Percentiles rank a stretch among this genome's conserved stretches.
Evolutionary conservation across 1,139 yeast species (phyloP).

Genomic region (Protomyces lactucae-debilis): DNA sequence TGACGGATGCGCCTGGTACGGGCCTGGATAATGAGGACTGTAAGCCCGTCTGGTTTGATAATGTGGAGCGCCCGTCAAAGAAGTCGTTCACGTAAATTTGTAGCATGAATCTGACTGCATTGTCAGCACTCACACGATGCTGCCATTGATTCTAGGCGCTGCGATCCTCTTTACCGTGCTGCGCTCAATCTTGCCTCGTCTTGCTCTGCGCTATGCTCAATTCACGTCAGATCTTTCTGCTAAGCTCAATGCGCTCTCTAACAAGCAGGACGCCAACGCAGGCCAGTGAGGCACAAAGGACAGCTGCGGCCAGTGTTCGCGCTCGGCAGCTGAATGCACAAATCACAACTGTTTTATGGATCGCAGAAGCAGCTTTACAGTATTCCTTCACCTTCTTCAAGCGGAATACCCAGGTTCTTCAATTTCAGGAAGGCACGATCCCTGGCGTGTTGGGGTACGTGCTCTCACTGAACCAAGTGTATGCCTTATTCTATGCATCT

Average conservation of each 20-base stretch:
- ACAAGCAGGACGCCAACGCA: not conserved
- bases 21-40: slow-evolving; percentile 26
- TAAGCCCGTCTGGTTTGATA: slow-evolving; percentile 21
- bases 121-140: not conserved
- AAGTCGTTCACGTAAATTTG: not conserved
- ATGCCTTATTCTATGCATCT: not conserved
- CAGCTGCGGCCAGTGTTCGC: not conserved
- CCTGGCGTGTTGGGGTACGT: not conserved
- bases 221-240: not conserved
- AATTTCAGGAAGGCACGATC: not conserved
- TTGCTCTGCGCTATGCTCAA: not conserved
- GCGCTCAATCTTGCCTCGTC: not conserved
- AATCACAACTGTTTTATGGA: not conserved
- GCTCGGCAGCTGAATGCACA: not conserved
- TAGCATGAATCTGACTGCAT: not conserved
- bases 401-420: not conserved
- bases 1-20: slow-evolving; percentile 15
- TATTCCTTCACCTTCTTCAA: not conserved
- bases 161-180: not conserved
- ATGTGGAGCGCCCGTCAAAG: slow-evolving; percentile 2
- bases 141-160: not conserved
- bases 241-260: not conserved
- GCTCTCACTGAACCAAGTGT: not conserved
- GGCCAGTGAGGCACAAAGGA: not conserved
- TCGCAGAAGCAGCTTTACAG: not conserved